Evolutionary conservation across 371 early-diverging fungal genomes (phyloP).

Genomic region (Mucor lusitanicus): DNA sequence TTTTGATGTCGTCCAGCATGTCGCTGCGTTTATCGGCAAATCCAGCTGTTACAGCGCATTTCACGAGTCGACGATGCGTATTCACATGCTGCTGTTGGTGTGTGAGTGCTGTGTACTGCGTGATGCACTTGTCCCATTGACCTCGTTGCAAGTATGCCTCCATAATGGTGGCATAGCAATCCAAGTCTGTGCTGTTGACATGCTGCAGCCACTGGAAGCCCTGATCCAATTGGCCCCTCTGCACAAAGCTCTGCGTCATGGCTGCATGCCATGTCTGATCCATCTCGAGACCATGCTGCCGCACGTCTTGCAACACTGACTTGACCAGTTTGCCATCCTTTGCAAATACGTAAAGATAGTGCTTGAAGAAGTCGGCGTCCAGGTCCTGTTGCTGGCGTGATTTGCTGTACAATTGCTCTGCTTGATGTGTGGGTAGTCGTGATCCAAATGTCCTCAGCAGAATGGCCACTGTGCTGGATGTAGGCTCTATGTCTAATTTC

Average conservation of each 20-base stretch:
- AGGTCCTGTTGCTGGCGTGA: not conserved
- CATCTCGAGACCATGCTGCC: slow-evolving; percentile 9
- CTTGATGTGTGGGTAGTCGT: not conserved
- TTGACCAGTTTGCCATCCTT: slow-evolving; percentile 10
- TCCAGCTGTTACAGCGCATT: slow-evolving; percentile 20
- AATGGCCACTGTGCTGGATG: slow-evolving; percentile 13
- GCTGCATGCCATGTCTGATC: slow-evolving; percentile 9
- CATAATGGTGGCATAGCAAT: slow-evolving; percentile 31
- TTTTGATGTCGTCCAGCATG: not conserved
- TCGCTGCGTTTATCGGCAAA: slow-evolving; percentile 1
- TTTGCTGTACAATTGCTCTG: slow-evolving; percentile 3
- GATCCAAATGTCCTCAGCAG: slow-evolving; percentile 11
- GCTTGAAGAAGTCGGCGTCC: slow-evolving; percentile 11
- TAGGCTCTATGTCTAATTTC: slow-evolving; percentile 15
- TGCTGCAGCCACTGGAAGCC: slow-evolving; percentile 21
- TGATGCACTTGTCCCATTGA: slow-evolving; percentile 21
- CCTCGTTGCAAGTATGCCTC: slow-evolving; percentile 30
- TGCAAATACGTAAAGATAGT: slow-evolving; percentile 27
- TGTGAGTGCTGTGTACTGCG: slow-evolving; percentile 5
- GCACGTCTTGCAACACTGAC: slow-evolving; percentile 14
- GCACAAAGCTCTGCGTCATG: slow-evolving; percentile 26
- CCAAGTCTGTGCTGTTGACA: slow-evolving; percentile 10
- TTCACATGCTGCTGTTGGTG: not conserved
- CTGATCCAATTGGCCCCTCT: slow-evolving; percentile 18
- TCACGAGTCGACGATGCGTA: slow-evolving; percentile 33